These are phyloP conservation scores for Lignosus rhinocerotis DNA, from an alignment of 1,284 basidiomycete species.

Conservation along the genomic window DNA sequence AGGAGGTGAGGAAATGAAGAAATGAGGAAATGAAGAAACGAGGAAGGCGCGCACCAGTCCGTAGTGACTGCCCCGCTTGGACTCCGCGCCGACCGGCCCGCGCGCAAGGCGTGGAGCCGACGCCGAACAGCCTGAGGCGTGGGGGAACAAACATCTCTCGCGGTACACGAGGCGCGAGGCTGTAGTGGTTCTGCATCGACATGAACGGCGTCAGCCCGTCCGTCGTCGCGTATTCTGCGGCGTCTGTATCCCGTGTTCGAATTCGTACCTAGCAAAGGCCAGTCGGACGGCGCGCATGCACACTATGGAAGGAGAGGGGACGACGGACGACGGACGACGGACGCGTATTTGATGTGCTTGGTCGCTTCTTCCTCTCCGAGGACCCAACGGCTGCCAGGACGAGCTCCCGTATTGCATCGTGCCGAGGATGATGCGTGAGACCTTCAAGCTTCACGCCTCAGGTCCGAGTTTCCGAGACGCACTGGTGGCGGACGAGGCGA, in stretches of 20 bases:
- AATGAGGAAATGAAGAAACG: background rate
- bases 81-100: slow-evolving; percentile 31
- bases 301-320: too few relatives aligned
- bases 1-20: too few relatives aligned
- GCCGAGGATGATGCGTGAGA: slow-evolving; percentile 44
- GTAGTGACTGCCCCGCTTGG: slow-evolving; percentile 24
- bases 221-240: slow-evolving; percentile 33
- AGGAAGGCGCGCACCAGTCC: slow-evolving; percentile 9
- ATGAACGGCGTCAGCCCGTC: slow-evolving; percentile 50
- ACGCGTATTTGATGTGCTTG: slow-evolving; percentile 41
- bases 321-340: slow-evolving; percentile 6
- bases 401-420: slow-evolving; percentile 44
- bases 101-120: slow-evolving; percentile 38
- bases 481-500: too few relatives aligned
- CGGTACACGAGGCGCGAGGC: slow-evolving; percentile 40
- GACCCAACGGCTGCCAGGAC: slow-evolving; percentile 41
- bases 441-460: too few relatives aligned
- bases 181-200: slow-evolving; percentile 54
- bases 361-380: slow-evolving; percentile 42
- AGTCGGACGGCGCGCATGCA: too few relatives aligned
- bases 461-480: slow-evolving; percentile 46
- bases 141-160: slow-evolving; percentile 46
- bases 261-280: slow-evolving; percentile 47
- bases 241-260: slow-evolving; percentile 46
- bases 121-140: slow-evolving; percentile 30